These are phyloP conservation scores for Gossypium davidsonii DNA, from an alignment of 441 rosid species.

Conservation along the genomic window DNA sequence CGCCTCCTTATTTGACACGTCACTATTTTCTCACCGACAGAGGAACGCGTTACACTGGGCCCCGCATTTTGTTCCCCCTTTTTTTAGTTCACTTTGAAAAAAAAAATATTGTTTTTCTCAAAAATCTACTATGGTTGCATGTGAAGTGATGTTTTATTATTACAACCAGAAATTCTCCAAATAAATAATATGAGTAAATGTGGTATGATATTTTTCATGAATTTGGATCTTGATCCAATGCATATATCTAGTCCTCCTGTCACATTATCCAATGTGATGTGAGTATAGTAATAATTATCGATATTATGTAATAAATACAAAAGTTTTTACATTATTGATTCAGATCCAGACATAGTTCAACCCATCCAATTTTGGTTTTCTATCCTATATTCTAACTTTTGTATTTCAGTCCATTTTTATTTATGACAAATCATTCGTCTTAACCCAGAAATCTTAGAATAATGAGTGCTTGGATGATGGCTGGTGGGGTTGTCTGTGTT, in stretches of 20 bases:
- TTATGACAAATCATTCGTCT: neutral
- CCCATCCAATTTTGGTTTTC: neutral
- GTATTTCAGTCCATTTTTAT: neutral
- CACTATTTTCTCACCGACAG: neutral
- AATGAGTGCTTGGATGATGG: neutral
- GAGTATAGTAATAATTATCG: neutral
- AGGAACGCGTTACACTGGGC: neutral
- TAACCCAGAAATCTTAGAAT: neutral
- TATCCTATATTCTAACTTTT: neutral
- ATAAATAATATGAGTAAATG: neutral
- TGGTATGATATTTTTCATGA: neutral
- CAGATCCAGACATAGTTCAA: neutral
- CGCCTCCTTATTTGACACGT: constrained; percentile 2
- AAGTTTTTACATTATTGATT: neutral
- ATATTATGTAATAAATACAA: neutral
- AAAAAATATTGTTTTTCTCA: neutral
- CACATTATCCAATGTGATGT: neutral
- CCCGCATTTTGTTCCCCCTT: neutral
- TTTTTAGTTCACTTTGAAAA: neutral
- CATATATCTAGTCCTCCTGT: neutral
- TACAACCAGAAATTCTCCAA: neutral
- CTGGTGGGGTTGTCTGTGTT: neutral
- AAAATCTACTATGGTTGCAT: neutral
- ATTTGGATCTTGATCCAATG: constrained; percentile 7
- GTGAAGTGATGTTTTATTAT: neutral